Evolutionary conservation across 495 filamentous ascomycete genomes (phyloP), one percentile per base, ranked within the genome.

Genomic region (Stereocaulon alpinum): DNA sequence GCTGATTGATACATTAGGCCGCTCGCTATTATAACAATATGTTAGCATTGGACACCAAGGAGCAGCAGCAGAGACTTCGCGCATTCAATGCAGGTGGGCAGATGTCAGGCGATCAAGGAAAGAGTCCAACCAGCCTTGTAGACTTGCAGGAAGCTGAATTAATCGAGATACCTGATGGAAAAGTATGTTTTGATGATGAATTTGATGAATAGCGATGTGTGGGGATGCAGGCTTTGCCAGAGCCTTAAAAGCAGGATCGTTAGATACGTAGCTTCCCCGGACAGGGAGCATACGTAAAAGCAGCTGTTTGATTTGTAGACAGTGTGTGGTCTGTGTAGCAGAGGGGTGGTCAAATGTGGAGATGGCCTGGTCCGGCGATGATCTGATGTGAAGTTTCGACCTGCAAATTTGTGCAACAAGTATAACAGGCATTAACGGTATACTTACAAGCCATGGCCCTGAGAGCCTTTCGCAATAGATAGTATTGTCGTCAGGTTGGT

Each of bases 401-500:
- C 45, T n/a, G 34, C 34, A 42, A 50, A 22, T 14, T 24, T 24
- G 45, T 50, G 56, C 22, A 41, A 14, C 12, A n/a, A 40, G 6
- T 22, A 15, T 7, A 44, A 53, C 27, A 54, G n/a, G 27, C 54
- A 49, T 29, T 5, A 34, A 40, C 45, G 40, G n/a, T 45, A 6
- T 40, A 73, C 73, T 72, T 70, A 74, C 73, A 72, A 73, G 73
- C 73, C 71, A 73, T 75, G 54, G 45, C 70, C 60, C 60, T 62
- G 34, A 66, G 65, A 63, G 67, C 67, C 62, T 63, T 53, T 62
- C 64, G 65, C 60, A 54, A 66, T 53, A 34, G 55, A 24, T 18
- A 22, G 47, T 59, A 47, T 48, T 42, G 54, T 52, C 54, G 55
- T 53, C 18, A 44, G 22, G 17, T 29, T 58, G 40, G 58, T 67